Base-by-base conservation (phyloP, 2,329 filamentous ascomycete species). In the Aspergillus neoniger region DNA sequence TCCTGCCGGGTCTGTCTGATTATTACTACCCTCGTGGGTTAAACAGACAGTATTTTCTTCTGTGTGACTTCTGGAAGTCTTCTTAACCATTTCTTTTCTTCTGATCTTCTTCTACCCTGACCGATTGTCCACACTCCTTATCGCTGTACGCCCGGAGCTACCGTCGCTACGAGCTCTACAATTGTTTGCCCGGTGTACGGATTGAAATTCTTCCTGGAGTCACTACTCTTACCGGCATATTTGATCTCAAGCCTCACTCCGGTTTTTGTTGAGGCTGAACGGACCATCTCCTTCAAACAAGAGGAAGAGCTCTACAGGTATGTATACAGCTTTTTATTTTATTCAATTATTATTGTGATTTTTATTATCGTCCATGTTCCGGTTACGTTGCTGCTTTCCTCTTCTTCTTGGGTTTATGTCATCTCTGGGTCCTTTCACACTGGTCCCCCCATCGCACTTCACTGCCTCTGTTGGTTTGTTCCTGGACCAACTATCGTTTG, bases 1-100 rank as follows among this genome's bases (percentile, higher is more conserved):
- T 57, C 43, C 53, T 25, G 36, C 36, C 30, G 49, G 36, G 41
- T 55, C 32, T 28, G 50, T 47, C 44, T 51, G 39, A 47, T 54
- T 59, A 48, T 48, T 53, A 48, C 55, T 53, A 44, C 47, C 44
- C 59, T 62, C 57, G 60, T 62, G 60, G 60, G 57, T 57, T 60
- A 28, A 41, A 41, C 51, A 52, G 44, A 48, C 52, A 32, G 51
- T 39, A 15, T 47, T 43, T 52, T 49, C 41, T 39, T 52, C 50
- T 49, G 41, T 54, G 43, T 52, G 55, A 48, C 58, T 65, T 63
- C 63, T 66, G 50, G 63, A 62, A 66, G 57, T 56, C 52, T 63
- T 55, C 59, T 54, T 57, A 48, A 62, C 15, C 15, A 36, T 59
- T 63, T 57, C 23, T 54, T 38, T 58, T 58, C 32, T 58, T 53